phyloP scores from a whole-genome alignment of 2,329 filamentous ascomycete species.

The Neonectria magnoliae region DNA sequence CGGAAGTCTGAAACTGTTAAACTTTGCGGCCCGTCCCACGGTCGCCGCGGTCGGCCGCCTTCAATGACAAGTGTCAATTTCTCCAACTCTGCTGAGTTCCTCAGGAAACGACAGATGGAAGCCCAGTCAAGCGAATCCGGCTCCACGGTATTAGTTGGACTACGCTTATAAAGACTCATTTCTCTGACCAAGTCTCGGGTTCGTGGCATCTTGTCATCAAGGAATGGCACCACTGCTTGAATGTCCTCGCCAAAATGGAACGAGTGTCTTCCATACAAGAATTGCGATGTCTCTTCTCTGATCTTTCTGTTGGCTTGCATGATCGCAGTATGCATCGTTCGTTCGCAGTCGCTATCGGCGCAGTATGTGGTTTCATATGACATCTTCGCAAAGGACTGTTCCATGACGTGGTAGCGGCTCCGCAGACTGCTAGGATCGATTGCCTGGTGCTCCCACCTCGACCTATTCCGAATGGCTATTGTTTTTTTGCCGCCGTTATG shows the following conservation, averaged over 20 bases:
- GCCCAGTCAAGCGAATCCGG: conserved; percentile 62
- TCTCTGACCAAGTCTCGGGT: conserved; percentile 59
- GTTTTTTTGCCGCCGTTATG: conserved; percentile 50
- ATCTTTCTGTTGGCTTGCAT: conserved; percentile 59
- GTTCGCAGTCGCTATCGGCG: conserved; percentile 31
- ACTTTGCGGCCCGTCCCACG: conserved; percentile 59
- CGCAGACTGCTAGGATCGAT: conserved; percentile 38
- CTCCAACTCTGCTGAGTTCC: conserved; percentile 50
- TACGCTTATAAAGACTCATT: conserved; percentile 65
- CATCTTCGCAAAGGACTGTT: conserved; percentile 51
- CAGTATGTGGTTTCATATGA: conserved; percentile 65
- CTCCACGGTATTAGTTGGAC: conserved; percentile 52
- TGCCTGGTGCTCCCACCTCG: conserved; percentile 37
- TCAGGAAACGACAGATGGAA: conserved; percentile 60
- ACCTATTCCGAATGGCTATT: conserved; percentile 54
- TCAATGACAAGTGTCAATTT: conserved; percentile 63
- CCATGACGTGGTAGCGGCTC: conserved; percentile 54
- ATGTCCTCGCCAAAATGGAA: conserved; percentile 70
- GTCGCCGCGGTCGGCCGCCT: conserved; percentile 61
- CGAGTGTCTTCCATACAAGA: conserved; percentile 64
- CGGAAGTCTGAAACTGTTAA: conserved; percentile 59
- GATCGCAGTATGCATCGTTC: conserved; percentile 55
- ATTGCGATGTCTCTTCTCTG: conserved; percentile 64
- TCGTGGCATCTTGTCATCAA: conserved; percentile 63
- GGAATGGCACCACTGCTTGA: conserved; percentile 69